Evolutionary conservation across 2,329 filamentous ascomycete genomes (phyloP).

Genomic region (Cercospora sesami): DNA sequence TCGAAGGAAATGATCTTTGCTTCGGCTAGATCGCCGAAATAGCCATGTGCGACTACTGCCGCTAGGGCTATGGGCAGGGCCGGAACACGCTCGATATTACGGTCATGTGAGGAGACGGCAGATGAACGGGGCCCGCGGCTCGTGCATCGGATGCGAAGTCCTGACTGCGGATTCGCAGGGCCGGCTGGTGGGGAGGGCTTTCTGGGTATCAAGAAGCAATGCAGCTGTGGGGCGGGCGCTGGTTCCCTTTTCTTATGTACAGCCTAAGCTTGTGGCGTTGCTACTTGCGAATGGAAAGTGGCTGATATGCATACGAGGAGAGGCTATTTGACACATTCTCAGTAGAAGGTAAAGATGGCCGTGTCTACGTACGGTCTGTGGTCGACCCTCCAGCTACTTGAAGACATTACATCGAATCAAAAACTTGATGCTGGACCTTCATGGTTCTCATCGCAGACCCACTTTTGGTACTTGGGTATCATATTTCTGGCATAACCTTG

Average conservation of each 20-base stretch:
- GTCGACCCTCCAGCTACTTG: not conserved
- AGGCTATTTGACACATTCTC: not conserved
- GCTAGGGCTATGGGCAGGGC: not conserved
- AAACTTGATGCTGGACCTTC: not conserved
- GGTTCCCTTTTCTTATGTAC: not conserved
- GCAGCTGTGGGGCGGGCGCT: not conserved
- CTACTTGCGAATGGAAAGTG: not conserved
- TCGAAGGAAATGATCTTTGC: too few species aligned
- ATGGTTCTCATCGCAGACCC: not conserved
- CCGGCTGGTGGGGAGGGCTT: not conserved
- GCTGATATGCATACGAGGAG: not conserved
- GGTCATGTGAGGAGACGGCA: not conserved
- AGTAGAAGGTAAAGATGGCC: not conserved
- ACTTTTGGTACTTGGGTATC: slow-evolving; percentile 3
- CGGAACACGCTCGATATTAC: not conserved
- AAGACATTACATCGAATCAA: not conserved
- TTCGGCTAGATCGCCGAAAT: too few species aligned
- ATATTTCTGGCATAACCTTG: not conserved
- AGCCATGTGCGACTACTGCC: too few species aligned
- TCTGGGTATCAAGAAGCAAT: not conserved
- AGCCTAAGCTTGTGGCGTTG: not conserved
- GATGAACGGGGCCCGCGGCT: not conserved
- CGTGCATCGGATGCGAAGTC: not conserved
- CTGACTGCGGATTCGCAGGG: not conserved
- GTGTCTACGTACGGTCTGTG: not conserved